A percentile compares a stretch with the other conserved stretches of the same genome.
Conservation (phyloP, 2,329 filamentous ascomycete genomes). For the Penicillium sp. region DNA sequence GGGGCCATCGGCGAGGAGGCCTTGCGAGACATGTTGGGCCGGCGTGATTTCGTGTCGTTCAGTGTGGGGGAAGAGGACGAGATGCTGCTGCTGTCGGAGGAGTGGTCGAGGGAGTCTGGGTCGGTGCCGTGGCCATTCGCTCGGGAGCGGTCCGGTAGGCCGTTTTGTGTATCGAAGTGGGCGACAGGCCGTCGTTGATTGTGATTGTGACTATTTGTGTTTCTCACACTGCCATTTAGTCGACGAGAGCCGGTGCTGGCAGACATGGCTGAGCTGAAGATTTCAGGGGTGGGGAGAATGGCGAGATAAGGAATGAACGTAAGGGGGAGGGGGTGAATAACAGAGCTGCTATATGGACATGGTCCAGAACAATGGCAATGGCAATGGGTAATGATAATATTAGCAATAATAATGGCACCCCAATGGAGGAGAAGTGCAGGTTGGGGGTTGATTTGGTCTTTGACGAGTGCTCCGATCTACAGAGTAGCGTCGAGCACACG, state of each 20-base stretch:
- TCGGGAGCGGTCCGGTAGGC: constrained; percentile 20
- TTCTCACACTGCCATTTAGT: constrained; percentile 35
- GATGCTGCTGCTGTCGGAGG: constrained; percentile 30
- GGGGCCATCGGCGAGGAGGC: constrained; percentile 68
- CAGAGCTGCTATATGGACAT: not conserved
- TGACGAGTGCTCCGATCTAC: constrained; percentile 19
- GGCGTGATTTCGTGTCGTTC: constrained; percentile 11
- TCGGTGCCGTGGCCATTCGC: constrained; percentile 13
- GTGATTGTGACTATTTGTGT: constrained; percentile 13
- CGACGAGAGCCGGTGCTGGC: constrained; percentile 21
- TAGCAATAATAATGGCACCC: no score
- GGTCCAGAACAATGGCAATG: not conserved
- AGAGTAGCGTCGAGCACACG: constrained; percentile 18
- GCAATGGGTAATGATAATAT: not conserved
- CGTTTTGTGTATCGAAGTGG: constrained; percentile 27
- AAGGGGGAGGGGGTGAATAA: not conserved
- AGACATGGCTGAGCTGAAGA: constrained; percentile 15
- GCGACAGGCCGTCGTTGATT: constrained; percentile 32
- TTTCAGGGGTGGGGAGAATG: constrained; percentile 13
- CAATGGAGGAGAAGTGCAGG: no score
- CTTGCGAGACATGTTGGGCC: constrained; percentile 34
- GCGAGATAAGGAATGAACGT: not conserved
- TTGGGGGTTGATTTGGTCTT: not conserved
- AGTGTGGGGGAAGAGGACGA: constrained; percentile 28
- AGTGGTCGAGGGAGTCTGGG: constrained; percentile 1